These are phyloP conservation scores for Euryodendron excelsum DNA, from an alignment of 148 eudicot genomes.

Conservation along the genomic window DNA sequence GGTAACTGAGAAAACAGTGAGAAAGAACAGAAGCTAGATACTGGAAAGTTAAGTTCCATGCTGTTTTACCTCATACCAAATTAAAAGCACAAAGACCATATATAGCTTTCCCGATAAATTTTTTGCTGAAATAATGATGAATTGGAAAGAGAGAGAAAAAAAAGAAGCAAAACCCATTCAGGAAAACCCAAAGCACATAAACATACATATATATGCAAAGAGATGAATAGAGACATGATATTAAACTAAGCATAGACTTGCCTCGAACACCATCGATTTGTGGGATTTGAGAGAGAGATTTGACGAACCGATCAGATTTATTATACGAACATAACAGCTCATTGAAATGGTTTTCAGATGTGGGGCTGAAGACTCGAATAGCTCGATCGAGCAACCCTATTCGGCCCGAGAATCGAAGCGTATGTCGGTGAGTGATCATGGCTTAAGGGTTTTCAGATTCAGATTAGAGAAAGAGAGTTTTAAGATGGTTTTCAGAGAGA, in stretches of 20 bases:
- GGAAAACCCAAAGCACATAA: background rate
- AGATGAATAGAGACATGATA: background rate
- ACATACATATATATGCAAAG: background rate
- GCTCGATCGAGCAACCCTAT: slow-evolving; percentile 1
- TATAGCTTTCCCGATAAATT: background rate
- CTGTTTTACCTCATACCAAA: too few relatives aligned
- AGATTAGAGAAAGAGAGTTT: too few relatives aligned
- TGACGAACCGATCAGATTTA: background rate
- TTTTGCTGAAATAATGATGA: too few relatives aligned
- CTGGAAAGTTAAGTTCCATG: background rate
- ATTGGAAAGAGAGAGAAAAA: too few relatives aligned
- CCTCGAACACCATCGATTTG: slow-evolving; percentile 4
- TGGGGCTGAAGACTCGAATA: slow-evolving; percentile 1
- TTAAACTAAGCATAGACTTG: background rate
- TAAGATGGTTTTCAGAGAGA: too few relatives aligned
- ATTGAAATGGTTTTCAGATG: background rate
- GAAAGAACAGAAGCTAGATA: background rate
- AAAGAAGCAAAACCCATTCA: background rate
- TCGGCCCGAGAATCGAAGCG: background rate
- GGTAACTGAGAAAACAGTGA: background rate
- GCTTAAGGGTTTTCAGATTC: background rate
- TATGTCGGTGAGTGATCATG: background rate
- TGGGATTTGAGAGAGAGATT: background rate
- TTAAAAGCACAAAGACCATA: background rate
- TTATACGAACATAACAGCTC: too few relatives aligned